Conservation (phyloP, 2,329 filamentous ascomycete genomes). For the Aureobasidium namibiae region DNA sequence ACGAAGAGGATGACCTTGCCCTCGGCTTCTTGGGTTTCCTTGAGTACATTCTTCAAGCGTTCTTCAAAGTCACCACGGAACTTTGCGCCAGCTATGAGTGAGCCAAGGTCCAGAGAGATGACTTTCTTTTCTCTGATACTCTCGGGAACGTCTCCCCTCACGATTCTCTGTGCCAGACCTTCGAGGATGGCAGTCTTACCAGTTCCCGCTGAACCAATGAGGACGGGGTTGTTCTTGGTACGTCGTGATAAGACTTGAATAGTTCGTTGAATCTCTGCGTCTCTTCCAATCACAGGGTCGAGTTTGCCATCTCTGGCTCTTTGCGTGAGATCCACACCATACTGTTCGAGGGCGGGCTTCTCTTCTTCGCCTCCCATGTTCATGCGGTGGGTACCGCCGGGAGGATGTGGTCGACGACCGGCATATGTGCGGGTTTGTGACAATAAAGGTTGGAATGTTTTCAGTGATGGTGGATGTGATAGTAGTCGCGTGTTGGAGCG, state of each 20-base stretch:
- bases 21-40: constrained; percentile 81
- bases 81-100: constrained; percentile 90
- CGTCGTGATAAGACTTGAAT: constrained; percentile 88
- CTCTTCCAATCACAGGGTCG: constrained; percentile 90
- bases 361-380: constrained; percentile 67
- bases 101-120: constrained; percentile 78
- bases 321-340: constrained; percentile 80
- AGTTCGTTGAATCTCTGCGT: constrained; percentile 83
- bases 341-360: constrained; percentile 85
- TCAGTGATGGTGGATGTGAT: constrained; percentile 3
- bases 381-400: constrained; percentile 91
- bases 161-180: constrained; percentile 81
- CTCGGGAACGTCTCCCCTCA: constrained; percentile 87
- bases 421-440: constrained; percentile 35
- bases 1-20: constrained; percentile 91
- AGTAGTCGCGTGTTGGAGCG: background rate
- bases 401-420: constrained; percentile 64
- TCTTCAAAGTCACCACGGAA: constrained; percentile 96
- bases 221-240: constrained; percentile 91
- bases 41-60: constrained; percentile 79
- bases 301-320: constrained; percentile 81
- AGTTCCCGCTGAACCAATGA: constrained; percentile 86
- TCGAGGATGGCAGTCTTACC: constrained; percentile 93
- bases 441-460: background rate
- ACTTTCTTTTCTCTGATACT: constrained; percentile 93